Percentiles rank a stretch among this genome's conserved stretches.
Evolutionary conservation across 306 rosid genomes (phyloP).

Genomic region (Glycyrrhiza uralensis): DNA sequence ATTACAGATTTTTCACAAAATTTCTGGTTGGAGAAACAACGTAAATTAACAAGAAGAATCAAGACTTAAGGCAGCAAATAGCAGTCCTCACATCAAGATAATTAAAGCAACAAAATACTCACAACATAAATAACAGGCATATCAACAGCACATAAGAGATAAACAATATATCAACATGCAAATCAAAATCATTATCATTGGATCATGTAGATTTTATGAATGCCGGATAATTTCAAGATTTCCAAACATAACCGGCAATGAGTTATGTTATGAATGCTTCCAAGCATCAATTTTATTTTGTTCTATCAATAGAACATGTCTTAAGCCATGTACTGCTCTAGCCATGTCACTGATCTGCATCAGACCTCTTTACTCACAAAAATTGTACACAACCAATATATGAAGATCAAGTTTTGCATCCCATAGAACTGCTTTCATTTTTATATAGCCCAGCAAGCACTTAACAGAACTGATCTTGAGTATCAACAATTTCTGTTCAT

Average conservation of each 20-base stretch:
- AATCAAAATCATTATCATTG: not conserved
- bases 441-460: conserved; percentile 45
- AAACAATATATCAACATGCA: not conserved
- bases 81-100: not conserved
- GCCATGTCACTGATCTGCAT: conserved; percentile 37
- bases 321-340: conserved; percentile 20
- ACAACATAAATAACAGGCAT: not conserved
- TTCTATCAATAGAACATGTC: conserved; percentile 10
- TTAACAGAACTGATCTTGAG: conserved; percentile 49
- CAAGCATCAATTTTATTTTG: conserved; percentile 14
- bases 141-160: not conserved
- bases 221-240: not conserved
- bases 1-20: not conserved
- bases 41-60: not conserved
- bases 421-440: conserved; percentile 43
- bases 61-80: not conserved
- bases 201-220: not conserved
- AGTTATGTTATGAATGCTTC: conserved; percentile 4
- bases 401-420: conserved; percentile 41
- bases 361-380: conserved; percentile 34
- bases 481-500: conserved; percentile 61
- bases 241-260: not conserved
- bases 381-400: conserved; percentile 32
- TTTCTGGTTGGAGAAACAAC: not conserved
- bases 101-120: not conserved